phyloP scores from a whole-genome alignment of 1,139 yeast species.

The Blastobotrys buckinghamii region DNA sequence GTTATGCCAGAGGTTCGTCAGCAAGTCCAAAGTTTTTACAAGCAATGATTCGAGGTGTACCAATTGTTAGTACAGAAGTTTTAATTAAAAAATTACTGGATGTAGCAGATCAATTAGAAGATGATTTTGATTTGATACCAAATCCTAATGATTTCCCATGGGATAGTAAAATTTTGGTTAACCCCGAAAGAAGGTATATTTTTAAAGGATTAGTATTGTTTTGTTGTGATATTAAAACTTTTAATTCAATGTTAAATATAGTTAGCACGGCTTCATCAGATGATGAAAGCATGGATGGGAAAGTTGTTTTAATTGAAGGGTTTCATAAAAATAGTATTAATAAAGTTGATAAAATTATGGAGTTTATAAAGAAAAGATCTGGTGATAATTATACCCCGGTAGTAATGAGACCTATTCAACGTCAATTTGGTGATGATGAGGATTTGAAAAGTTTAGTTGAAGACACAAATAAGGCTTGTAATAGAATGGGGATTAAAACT shows the following conservation, averaged over 20 bases:
- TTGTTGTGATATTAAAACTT: constrained; percentile 15
- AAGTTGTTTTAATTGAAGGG: constrained; percentile 3
- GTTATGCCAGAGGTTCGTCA: constrained; percentile 5
- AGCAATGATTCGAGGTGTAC: constrained; percentile 26
- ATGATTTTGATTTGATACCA: constrained; percentile 22
- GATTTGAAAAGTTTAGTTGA: neutral
- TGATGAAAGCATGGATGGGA: constrained; percentile 21
- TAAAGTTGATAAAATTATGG: constrained; percentile 9
- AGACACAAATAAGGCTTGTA: constrained; percentile 16
- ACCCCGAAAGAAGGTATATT: constrained; percentile 18
- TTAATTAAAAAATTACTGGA: constrained; percentile 18
- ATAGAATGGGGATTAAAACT: constrained; percentile 11
- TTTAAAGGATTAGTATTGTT: constrained; percentile 20
- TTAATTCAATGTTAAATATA: constrained; percentile 19
- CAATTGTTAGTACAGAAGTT: constrained; percentile 23
- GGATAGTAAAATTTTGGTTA: constrained; percentile 16
- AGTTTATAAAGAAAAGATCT: constrained; percentile 4
- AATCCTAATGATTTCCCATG: constrained; percentile 20
- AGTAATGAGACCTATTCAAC: constrained; percentile 1
- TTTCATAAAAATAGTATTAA: neutral
- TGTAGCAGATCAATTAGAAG: constrained; percentile 15
- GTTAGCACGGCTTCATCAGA: constrained; percentile 12
- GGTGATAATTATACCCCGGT: neutral
- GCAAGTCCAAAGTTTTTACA: constrained; percentile 21
- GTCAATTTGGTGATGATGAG: neutral